Base-by-base conservation (phyloP, 1,139 yeast species). In the Nakaseomyces kungkrabaensis region DNA sequence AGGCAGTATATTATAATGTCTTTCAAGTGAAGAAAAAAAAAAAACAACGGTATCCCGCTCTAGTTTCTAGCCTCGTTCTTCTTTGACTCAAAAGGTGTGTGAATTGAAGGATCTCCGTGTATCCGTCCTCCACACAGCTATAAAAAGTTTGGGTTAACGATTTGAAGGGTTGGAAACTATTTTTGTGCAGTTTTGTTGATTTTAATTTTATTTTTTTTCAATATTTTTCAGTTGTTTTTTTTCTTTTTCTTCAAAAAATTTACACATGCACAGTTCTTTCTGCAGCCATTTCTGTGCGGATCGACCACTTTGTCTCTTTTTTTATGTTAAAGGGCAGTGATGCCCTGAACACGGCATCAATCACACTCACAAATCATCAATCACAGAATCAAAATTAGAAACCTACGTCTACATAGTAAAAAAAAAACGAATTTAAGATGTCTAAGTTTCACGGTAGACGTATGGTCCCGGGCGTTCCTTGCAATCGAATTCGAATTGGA, bases 391-490 rank as follows among this genome's bases (percentile, higher is more conserved):
- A 33, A 8, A 8, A 33, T n/a, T 10, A 5, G 13, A 9, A 10
- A 33, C 36, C 7, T n/a, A 33, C n/a, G 10, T 8, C 36, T 8
- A 29, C 31, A 29, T 9, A 29, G 31, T 29, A 7, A 9, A 9
- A 29, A 29, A 29, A 29, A 17, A 17, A 17, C 22, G 3, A 17
- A 17, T 17, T 17, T 17, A 17, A 17, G 22, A 17, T 17, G 22
- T 17, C 22, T 17, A 17, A n/a, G 72, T 76, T 59, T 78, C 81
- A 52, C 67, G 78, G 65, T 76, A 88, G 51, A 66, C 76, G 60
- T 87, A 89, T 25, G 92, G 92, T 7, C 96, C 96, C 1, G 87
- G 89, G 61, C 86, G 85, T 56, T 79, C 74, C 52, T 75, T 86
- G 46, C 81, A 71, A 38, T 77, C 77, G 54, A 88, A 71, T 5